Evolutionary conservation across 129 eudicot genomes (phyloP).

Genomic region (sunflower (Helianthus annuus)): DNA sequence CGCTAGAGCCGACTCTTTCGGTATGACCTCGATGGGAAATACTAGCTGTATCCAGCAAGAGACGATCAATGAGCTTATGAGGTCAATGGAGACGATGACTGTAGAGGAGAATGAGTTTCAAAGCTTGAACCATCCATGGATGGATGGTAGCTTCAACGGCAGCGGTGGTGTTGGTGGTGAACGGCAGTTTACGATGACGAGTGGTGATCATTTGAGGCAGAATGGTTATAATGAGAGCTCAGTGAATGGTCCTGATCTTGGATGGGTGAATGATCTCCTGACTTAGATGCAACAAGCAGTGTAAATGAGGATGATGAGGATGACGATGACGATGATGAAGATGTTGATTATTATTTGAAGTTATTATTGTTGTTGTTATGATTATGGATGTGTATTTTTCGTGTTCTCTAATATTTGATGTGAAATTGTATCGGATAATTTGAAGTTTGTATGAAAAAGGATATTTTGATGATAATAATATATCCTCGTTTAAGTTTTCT

Average conservation of each 20-base stretch:
- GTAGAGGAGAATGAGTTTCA: constrained; percentile 22
- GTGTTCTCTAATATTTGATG: constrained; percentile 19
- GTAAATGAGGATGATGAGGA: constrained; percentile 8
- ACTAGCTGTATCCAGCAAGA: constrained; percentile 1
- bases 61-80: constrained; percentile 16
- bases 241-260: constrained; percentile 32
- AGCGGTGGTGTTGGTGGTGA: constrained; percentile 10
- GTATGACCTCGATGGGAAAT: constrained; percentile 20
- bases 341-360: constrained; percentile 3
- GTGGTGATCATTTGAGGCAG: constrained; percentile 31
- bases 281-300: neutral
- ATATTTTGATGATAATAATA: constrained; percentile 15
- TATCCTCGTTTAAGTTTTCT: neutral
- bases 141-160: constrained; percentile 4
- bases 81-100: constrained; percentile 27
- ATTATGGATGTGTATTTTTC: constrained; percentile 27
- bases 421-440: neutral
- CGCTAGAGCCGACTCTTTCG: constrained; percentile 10
- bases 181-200: neutral
- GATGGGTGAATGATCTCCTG: constrained; percentile 38
- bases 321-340: neutral
- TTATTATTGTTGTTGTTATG: constrained; percentile 24
- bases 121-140: constrained; percentile 19
- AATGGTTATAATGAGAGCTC: constrained; percentile 18
- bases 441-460: neutral